Percentiles rank a stretch among this genome's conserved stretches.
Evolutionary conservation across 352 stramenopile species (phyloP).

Genomic region (Phytophthora syringae): DNA sequence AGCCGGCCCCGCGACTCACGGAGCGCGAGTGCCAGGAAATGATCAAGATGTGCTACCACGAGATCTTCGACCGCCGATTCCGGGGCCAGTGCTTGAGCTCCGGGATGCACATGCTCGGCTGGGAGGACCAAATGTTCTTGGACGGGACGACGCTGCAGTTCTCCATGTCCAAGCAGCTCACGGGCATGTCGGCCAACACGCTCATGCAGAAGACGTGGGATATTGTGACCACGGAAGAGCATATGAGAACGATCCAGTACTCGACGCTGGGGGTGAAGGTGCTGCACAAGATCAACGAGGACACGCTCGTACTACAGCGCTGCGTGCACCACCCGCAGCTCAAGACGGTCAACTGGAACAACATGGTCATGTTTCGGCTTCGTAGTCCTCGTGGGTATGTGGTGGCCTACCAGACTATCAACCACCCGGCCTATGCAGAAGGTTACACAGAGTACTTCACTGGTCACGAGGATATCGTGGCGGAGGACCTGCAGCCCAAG

Average conservation of each 20-base stretch:
- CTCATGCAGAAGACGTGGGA: conserved; percentile 60
- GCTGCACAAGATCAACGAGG: conserved; percentile 57
- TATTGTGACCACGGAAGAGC: conserved; percentile 55
- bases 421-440: conserved; percentile 44
- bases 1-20: conserved; percentile 26
- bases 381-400: conserved; percentile 49
- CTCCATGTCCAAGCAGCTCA: conserved; percentile 43
- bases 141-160: conserved; percentile 58
- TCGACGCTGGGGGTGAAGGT: conserved; percentile 55
- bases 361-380: conserved; percentile 61
- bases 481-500: conserved; percentile 35
- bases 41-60: conserved; percentile 58
- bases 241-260: conserved; percentile 62
- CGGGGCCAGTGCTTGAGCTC: conserved; percentile 50
- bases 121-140: conserved; percentile 59
- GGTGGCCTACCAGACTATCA: conserved; percentile 53
- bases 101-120: conserved; percentile 49
- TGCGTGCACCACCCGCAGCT: conserved; percentile 59
- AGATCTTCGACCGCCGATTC: conserved; percentile 52
- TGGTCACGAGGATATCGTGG: conserved; percentile 36
- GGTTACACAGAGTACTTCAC: conserved; percentile 46
- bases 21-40: conserved; percentile 45
- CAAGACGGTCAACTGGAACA: conserved; percentile 54
- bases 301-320: conserved; percentile 50
- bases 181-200: conserved; percentile 33